phyloP scores from a whole-genome alignment of 352 stramenopile species.

The Salisapilia sapeloensis region DNA sequence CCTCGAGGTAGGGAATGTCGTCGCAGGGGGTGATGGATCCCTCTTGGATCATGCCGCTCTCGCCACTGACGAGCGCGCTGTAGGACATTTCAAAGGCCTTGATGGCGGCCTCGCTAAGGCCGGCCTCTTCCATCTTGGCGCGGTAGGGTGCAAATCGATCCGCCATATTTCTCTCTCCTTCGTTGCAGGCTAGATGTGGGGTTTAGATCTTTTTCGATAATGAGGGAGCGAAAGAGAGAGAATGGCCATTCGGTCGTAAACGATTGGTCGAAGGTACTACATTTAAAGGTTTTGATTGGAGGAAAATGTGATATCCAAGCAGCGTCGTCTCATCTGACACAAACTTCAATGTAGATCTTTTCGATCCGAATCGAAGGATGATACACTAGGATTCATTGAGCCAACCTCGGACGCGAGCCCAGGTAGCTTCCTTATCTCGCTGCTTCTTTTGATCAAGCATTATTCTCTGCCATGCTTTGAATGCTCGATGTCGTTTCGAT shows the following conservation, averaged over 20 bases:
- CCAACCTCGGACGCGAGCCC: constrained; percentile 43
- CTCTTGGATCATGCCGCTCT: constrained; percentile 95
- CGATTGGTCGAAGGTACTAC: too few relatives aligned
- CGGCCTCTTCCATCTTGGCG: constrained; percentile 93
- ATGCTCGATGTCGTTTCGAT: constrained; percentile 12
- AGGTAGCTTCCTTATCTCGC: constrained; percentile 33
- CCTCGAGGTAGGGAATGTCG: constrained; percentile 66
- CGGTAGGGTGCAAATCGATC: constrained; percentile 79
- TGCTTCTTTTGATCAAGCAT: constrained; percentile 9
- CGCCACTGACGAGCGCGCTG: constrained; percentile 85
- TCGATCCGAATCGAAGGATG: too few relatives aligned
- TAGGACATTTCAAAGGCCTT: constrained; percentile 97
- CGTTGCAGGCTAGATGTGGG: too few relatives aligned
- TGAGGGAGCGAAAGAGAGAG: too few relatives aligned
- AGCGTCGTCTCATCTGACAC: too few relatives aligned
- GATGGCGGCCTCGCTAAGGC: constrained; percentile 90
- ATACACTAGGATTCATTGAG: constrained; percentile 42
- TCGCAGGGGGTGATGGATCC: constrained; percentile 80
- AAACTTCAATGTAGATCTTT: too few relatives aligned
- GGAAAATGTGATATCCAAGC: too few relatives aligned
- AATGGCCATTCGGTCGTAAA: too few relatives aligned
- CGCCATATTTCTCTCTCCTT: too few relatives aligned
- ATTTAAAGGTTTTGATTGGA: too few relatives aligned
- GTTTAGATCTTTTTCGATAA: too few relatives aligned
- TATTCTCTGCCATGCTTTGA: constrained; percentile 8